These are phyloP conservation scores for Euphorbia pulcherrima DNA, from an alignment of 345 rosid species.

Conservation along the genomic window DNA sequence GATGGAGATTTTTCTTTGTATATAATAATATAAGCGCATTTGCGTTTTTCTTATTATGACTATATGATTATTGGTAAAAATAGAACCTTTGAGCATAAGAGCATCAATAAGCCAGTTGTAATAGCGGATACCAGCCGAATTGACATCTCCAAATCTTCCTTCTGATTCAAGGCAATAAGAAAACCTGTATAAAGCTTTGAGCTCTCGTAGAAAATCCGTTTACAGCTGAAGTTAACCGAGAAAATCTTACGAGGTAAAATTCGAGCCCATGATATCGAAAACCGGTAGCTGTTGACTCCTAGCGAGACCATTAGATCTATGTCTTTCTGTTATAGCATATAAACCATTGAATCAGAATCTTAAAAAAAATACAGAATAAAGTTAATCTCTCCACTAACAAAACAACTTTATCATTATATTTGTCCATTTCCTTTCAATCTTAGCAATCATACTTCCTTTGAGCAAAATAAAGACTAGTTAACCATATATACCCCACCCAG, in stretches of 20 bases:
- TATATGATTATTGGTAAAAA: neutral
- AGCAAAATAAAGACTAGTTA: too few species aligned
- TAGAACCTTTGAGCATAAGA: conserved; percentile 15
- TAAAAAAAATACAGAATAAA: neutral
- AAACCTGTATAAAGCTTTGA: neutral
- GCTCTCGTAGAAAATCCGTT: too few species aligned
- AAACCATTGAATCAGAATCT: too few species aligned
- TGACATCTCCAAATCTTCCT: conserved; percentile 22
- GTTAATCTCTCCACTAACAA: too few species aligned
- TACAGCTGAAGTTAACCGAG: neutral
- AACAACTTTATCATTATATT: too few species aligned
- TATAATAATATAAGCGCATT: too few species aligned
- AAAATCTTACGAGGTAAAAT: conserved; percentile 22
- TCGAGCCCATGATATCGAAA: conserved; percentile 22
- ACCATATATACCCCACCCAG: too few species aligned
- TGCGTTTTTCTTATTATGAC: too few species aligned
- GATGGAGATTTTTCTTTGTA: too few species aligned
- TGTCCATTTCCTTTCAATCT: too few species aligned
- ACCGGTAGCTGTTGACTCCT: conserved; percentile 21
- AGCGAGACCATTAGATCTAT: conserved; percentile 17
- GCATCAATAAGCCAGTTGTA: conserved; percentile 22
- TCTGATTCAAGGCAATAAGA: neutral
- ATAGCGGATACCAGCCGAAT: conserved; percentile 19
- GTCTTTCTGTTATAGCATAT: conserved; percentile 18
- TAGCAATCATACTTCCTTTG: too few species aligned